A percentile compares a stretch with the other conserved stretches of the same genome.
Evolutionary conservation across 2,329 filamentous ascomycete genomes (phyloP).

Genomic region (Cordyceps javanica): DNA sequence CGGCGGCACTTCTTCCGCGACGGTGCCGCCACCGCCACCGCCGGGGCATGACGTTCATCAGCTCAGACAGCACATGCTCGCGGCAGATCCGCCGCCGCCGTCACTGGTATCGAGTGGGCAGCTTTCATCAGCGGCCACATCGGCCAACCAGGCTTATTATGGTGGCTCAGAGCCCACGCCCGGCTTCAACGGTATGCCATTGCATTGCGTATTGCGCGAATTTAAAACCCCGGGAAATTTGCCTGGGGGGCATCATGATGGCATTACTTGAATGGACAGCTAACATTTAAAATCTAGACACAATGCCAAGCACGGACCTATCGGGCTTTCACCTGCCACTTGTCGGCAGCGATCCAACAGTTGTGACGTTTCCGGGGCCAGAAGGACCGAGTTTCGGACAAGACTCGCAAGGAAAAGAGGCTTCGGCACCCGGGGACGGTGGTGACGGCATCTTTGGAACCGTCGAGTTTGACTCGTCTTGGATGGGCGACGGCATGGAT

Average conservation of each 20-base stretch:
- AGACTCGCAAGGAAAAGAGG: background rate
- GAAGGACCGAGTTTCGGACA: background rate
- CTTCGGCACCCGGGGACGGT: constrained; percentile 18
- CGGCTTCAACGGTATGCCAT: background rate
- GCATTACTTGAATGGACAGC: background rate
- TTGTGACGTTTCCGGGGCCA: constrained; percentile 4
- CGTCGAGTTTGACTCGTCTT: constrained; percentile 29
- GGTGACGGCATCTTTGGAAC: constrained; percentile 16
- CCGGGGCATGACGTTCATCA: constrained; percentile 4
- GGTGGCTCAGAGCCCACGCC: background rate
- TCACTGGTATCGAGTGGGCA: constrained; percentile 5
- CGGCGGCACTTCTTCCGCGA: background rate
- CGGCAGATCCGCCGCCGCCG: background rate
- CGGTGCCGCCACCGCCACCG: background rate
- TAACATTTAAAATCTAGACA: background rate
- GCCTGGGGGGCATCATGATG: too few relatives aligned
- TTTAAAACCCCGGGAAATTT: background rate
- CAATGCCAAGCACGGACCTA: background rate
- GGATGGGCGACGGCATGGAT: constrained; percentile 32
- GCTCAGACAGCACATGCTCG: background rate
- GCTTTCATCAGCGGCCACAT: background rate
- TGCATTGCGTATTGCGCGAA: background rate
- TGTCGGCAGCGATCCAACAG: background rate
- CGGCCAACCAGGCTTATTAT: background rate
- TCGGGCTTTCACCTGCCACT: background rate